Conservation (phyloP, 805 yeast species). For the Zygosaccharomyces bisporus region DNA sequence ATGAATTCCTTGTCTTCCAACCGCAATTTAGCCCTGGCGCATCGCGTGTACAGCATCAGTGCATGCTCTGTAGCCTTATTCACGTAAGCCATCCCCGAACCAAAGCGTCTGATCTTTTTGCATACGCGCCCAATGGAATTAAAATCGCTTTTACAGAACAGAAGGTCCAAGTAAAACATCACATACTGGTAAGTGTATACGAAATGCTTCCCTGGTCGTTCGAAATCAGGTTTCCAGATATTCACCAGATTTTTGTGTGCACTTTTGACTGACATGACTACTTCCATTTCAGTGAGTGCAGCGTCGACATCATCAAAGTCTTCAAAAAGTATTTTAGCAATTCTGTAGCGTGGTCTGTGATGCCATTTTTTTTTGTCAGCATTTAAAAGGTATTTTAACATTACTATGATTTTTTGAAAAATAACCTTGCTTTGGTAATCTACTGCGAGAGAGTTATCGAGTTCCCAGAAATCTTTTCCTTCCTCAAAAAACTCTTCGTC, state of each 20-base stretch:
- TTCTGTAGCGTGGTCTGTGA: constrained; percentile 72
- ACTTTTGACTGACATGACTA: constrained; percentile 61
- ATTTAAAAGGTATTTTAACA: constrained; percentile 46
- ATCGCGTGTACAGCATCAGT: constrained; percentile 21
- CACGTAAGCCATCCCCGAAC: constrained; percentile 62
- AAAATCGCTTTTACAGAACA: constrained; percentile 52
- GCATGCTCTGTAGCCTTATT: constrained; percentile 31
- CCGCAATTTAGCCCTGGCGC: constrained; percentile 19
- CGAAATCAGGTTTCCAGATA: constrained; percentile 92
- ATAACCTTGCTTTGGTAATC: constrained; percentile 31
- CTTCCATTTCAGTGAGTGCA: constrained; percentile 63
- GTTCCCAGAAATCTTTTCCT: constrained; percentile 24
- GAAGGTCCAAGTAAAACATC: constrained; percentile 53
- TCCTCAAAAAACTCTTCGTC: constrained; percentile 36
- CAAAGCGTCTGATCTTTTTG: constrained; percentile 72
- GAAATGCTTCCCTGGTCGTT: constrained; percentile 91
- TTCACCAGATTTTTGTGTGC: constrained; percentile 67
- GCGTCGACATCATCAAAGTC: constrained; percentile 48
- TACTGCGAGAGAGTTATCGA: constrained; percentile 16
- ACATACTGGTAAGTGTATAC: constrained; percentile 70
- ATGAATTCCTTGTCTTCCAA: constrained; percentile 29
- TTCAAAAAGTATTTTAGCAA: constrained; percentile 58
- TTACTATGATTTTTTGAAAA: constrained; percentile 40
- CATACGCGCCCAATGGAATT: constrained; percentile 56
- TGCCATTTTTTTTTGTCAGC: constrained; percentile 89